Evolutionary conservation across 805 yeast genomes (phyloP).

Genomic region (Lipomyces starkeyi): DNA sequence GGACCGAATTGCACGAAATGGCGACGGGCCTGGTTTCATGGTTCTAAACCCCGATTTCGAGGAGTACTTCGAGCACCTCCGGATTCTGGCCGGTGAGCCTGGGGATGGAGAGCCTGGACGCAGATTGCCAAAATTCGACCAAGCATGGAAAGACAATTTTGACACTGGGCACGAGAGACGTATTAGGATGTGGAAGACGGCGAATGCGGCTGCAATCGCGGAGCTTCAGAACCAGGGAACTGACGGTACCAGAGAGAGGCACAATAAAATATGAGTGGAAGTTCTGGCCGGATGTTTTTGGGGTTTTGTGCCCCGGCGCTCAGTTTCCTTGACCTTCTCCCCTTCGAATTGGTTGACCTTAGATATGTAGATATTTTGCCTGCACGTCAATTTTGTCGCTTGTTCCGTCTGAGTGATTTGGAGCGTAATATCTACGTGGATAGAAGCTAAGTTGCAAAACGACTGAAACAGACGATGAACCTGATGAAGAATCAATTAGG

Average conservation of each 20-base stretch:
- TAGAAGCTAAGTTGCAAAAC: no score
- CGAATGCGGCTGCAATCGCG: slow-evolving; percentile 4
- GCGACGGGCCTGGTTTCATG: slow-evolving; percentile 2
- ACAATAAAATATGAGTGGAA: not conserved
- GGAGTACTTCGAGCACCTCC: not conserved
- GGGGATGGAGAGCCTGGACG: not conserved
- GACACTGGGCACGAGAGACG: slow-evolving; percentile 3
- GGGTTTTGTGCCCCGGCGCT: not conserved
- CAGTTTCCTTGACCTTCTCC: not conserved
- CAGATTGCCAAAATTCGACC: slow-evolving; percentile 2
- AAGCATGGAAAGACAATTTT: slow-evolving; percentile 1
- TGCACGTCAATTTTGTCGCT: no score
- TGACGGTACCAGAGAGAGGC: not conserved
- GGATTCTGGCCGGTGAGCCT: slow-evolving; percentile 2
- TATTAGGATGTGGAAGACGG: slow-evolving; percentile 2
- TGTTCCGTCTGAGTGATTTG: no score
- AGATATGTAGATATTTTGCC: no score
- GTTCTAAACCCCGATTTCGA: slow-evolving; percentile 5
- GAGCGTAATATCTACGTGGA: no score
- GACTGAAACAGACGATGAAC: no score
- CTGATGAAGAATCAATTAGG: no score
- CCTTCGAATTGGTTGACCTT: no score
- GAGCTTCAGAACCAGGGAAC: not conserved
- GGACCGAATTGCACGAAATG: not conserved
- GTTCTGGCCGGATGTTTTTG: not conserved